Base-by-base conservation (phyloP, 306 rosid species). In the Oemleria cerasiformis region DNA sequence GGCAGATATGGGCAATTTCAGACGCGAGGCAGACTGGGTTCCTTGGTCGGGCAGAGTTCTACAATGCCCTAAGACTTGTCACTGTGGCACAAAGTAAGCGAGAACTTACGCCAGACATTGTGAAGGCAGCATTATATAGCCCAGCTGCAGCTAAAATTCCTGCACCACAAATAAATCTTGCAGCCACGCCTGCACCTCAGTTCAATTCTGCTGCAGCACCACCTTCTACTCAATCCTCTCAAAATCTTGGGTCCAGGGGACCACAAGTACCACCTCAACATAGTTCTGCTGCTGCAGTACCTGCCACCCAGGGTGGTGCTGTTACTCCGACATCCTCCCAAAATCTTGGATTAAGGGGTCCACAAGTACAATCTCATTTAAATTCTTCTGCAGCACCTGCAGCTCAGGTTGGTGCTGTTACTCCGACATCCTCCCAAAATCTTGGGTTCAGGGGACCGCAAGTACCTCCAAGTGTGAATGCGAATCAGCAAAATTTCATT, bases 11-110 rank as follows among this genome's bases (percentile, higher is more conserved):
- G 99, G 88, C 86, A 40, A 65, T 68, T 84, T 91, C 99, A 69
- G 89, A 92, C 73, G 87, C 54, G 78, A 85, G 87, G 74, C 93
- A 92, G 70, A 87, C 86, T 73, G 87, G 88, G 42, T 95, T 78
- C 73, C 97, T 95, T 53, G 96, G 96, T 49, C 87, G 90, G 49
- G 79, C 86, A 5, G 99, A 92, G 86, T 95, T 95, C 78, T 92
- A 95, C 83, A 90, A 95, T 86, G 97, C 97, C 65, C 99, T 95
- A 77, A 92, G 84, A 75, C 99, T 95, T 77, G 96, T 89, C 49
- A 95, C 99, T n/a, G 97, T 95, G 71, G 99, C 96, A 60, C 99
- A 95, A 75, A 91, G 92, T 78, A 94, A 86, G 82, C 89, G 96
- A 42, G 96, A 92, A 40, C 79, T 95, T 15, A 89, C 97, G 10